Base-by-base conservation (phyloP, 139 green algal genomes). In the Volvox reticuliferus region DNA sequence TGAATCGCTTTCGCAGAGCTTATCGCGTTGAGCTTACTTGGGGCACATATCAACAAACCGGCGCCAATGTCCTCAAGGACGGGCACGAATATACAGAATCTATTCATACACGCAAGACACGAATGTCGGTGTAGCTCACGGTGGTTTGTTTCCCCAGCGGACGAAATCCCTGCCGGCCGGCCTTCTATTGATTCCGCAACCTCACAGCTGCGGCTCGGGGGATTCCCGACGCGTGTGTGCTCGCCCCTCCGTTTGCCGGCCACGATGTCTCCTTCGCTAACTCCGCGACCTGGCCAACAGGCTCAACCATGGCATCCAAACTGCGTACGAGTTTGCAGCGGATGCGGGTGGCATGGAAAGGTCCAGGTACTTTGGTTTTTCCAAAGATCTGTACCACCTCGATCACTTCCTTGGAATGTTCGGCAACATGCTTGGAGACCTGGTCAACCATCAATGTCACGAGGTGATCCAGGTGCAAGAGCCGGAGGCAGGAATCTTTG, bases 301-400 rank as follows among this genome's bases (percentile, higher is more conserved):
- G 95, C 24, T 75, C 3, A 95, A 96, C 62, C 96, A 97, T 88
- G 96, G 96, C 2, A 93, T 98, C 12, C 94, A 97, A 83, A 95
- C 94, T 9, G 94, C 95, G 69, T 98, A 98, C 44, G 97, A 96
- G 75, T 98, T 98, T 91, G 94, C 91, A 1, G 87, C 93, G n/a
- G 96, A 97, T 80, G 94, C 96, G n/a, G 97, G 97, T 21, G 91
- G 91, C 36, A 94, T 98, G 89, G 96, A 98, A 55, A 89, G 93
- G 0, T 94, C 82, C 6, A 77, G 83, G 16, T 95, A 95, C 80
- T 96, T 96, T 86, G 94, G 91, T 3, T 95, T 95, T 75, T 87
- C 55, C 20, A 96, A 96, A 84, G 95, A 97, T 75, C 88, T 97
- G 17, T 98, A 98, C 81, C 96, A 98, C 79, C 93, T 96, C 16